Percentiles rank a stretch among this genome's conserved stretches.
phyloP scores from a whole-genome alignment of 2,329 filamentous ascomycete species.

The Periconia macrospinosa region DNA sequence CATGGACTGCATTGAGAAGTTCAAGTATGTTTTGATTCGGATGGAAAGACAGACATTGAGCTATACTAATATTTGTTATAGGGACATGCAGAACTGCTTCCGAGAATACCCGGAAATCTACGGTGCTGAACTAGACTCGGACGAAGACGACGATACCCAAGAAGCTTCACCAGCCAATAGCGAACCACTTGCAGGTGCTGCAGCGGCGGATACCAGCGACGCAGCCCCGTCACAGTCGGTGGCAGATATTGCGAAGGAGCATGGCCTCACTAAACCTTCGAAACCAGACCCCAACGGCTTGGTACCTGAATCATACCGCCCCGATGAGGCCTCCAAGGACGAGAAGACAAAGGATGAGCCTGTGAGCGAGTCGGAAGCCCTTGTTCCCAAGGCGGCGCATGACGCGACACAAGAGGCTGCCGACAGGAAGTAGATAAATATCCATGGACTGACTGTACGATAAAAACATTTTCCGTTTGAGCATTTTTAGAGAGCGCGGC shows the following conservation, averaged over 20 bases:
- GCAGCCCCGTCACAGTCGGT: not conserved
- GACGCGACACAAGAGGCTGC: slow-evolving; percentile 39
- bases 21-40: slow-evolving; percentile 68
- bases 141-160: slow-evolving; percentile 61
- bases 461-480: slow-evolving; percentile 1
- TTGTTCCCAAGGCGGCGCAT: slow-evolving; percentile 55
- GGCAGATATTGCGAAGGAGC: slow-evolving; percentile 12
- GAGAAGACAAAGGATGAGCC: slow-evolving; percentile 28
- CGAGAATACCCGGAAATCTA: slow-evolving; percentile 90
- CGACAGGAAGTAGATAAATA: slow-evolving; percentile 6
- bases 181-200: not conserved
- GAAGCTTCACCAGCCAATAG: slow-evolving; percentile 12
- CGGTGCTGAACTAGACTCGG: slow-evolving; percentile 81
- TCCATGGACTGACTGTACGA: slow-evolving; percentile 6
- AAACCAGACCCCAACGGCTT: slow-evolving; percentile 8
- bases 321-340: slow-evolving; percentile 8
- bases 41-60: not conserved
- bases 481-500: slow-evolving; percentile 12
- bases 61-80: slow-evolving; percentile 43
- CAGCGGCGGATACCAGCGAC: slow-evolving; percentile 1
- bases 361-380: slow-evolving; percentile 44
- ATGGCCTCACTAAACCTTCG: slow-evolving; percentile 11
- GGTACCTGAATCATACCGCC: slow-evolving; percentile 10
- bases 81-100: slow-evolving; percentile 98
- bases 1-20: slow-evolving; percentile 96